Evolutionary conservation across 2,329 filamentous ascomycete genomes (phyloP).

Genomic region (Ambrosiella cleistominuta): DNA sequence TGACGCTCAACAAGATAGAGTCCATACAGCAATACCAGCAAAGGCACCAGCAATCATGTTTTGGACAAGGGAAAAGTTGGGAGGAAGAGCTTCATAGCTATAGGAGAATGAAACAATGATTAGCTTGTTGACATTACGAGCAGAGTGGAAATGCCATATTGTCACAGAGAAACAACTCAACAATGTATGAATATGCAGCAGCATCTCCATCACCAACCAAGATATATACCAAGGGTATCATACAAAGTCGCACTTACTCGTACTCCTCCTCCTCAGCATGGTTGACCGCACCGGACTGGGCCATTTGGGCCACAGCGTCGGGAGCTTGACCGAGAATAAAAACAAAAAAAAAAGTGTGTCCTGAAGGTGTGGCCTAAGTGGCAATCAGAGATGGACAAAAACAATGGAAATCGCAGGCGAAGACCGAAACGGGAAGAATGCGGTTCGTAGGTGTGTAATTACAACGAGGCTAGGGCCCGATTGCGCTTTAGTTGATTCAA

Average conservation of each 20-base stretch:
- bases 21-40: slow-evolving; percentile 76
- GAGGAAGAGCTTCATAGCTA: slow-evolving; percentile 81
- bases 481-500: neutral
- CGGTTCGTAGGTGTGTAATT: neutral
- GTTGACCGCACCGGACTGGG: slow-evolving; percentile 46
- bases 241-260: slow-evolving; percentile 33
- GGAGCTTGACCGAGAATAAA: slow-evolving; percentile 41
- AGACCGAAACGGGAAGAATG: neutral
- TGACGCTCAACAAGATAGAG: neutral
- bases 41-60: slow-evolving; percentile 96
- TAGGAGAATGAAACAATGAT: neutral
- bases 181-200: too few species aligned
- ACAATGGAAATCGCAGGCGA: too few species aligned
- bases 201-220: neutral
- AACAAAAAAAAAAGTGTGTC: slow-evolving; percentile 21
- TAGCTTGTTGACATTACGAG: neutral
- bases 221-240: neutral
- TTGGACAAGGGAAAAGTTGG: slow-evolving; percentile 81
- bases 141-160: too few species aligned
- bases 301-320: slow-evolving; percentile 51
- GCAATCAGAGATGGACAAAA: slow-evolving; percentile 11
- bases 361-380: slow-evolving; percentile 46
- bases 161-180: too few species aligned
- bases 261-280: slow-evolving; percentile 37
- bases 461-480: neutral